Percentiles rank a stretch among this genome's conserved stretches.
Evolutionary conservation across 2,329 filamentous ascomycete species (phyloP).

Genomic region (Ophiognomonia clavigignenti-juglandacearum): DNA sequence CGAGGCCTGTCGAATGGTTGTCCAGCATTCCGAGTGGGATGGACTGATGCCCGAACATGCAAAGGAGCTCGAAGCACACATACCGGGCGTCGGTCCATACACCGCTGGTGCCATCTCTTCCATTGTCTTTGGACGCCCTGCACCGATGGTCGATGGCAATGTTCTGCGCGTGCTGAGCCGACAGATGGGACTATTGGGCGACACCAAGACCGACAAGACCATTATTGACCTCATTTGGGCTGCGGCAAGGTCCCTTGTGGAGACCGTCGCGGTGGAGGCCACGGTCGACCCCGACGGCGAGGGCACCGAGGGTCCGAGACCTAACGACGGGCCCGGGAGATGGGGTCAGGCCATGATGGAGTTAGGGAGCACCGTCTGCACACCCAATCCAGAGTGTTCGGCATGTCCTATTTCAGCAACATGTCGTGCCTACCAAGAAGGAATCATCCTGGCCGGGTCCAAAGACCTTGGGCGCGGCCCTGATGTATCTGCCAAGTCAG

Average conservation of each 20-base stretch:
- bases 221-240: conserved; percentile 53
- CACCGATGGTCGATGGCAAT: conserved; percentile 61
- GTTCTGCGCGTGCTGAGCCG: conserved; percentile 56
- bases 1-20: conserved; percentile 48
- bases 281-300: conserved; percentile 16
- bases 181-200: conserved; percentile 52
- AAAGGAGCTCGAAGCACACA: conserved; percentile 40
- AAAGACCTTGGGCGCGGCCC: neutral
- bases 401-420: conserved; percentile 45
- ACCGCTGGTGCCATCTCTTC: conserved; percentile 59
- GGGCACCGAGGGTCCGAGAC: conserved; percentile 15
- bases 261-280: conserved; percentile 39
- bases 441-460: conserved; percentile 27
- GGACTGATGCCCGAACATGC: conserved; percentile 47
- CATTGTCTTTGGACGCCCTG: conserved; percentile 56
- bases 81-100: conserved; percentile 58
- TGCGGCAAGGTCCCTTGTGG: conserved; percentile 51
- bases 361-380: conserved; percentile 58
- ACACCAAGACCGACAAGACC: conserved; percentile 51
- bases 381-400: conserved; percentile 52
- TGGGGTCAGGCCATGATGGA: conserved; percentile 66
- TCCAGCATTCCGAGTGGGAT: conserved; percentile 32
- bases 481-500: conserved; percentile 6
- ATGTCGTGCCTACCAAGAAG: conserved; percentile 48
- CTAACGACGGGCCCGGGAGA: conserved; percentile 48